These are phyloP conservation scores for Colletotrichum eleusines DNA, from an alignment of 2,329 filamentous ascomycete species.

Conservation along the genomic window DNA sequence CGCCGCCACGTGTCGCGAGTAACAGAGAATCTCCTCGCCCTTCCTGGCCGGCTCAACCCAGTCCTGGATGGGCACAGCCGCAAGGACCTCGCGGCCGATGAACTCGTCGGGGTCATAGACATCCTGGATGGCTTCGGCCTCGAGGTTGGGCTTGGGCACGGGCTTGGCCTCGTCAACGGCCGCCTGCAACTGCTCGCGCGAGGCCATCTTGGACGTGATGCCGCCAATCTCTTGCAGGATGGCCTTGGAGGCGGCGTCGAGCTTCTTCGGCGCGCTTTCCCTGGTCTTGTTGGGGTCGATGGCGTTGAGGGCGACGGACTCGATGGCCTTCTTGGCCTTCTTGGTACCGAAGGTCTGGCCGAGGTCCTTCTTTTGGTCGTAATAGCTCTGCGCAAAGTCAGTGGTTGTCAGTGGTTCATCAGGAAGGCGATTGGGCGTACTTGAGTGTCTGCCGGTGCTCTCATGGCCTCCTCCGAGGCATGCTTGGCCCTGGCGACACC, in stretches of 20 bases:
- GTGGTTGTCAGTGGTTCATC: neutral
- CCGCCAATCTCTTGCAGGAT: conserved; percentile 74
- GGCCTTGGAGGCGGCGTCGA: conserved; percentile 67
- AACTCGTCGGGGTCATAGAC: conserved; percentile 78
- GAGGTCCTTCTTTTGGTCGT: conserved; percentile 75
- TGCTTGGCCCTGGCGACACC: conserved; percentile 69
- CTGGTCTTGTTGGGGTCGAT: conserved; percentile 62
- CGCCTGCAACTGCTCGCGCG: conserved; percentile 73
- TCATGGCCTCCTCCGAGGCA: conserved; percentile 61
- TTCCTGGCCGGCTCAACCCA: conserved; percentile 78
- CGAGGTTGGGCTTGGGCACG: conserved; percentile 76
- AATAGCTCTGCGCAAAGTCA: conserved; percentile 60
- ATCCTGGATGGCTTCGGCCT: conserved; percentile 75
- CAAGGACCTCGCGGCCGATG: conserved; percentile 76
- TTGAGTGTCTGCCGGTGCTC: conserved; percentile 43
- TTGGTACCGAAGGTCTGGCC: conserved; percentile 86
- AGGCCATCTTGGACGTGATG: conserved; percentile 74
- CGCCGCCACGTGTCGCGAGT: conserved; percentile 73
- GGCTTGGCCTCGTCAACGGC: conserved; percentile 77
- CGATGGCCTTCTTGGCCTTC: conserved; percentile 84
- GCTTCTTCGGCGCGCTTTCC: conserved; percentile 56
- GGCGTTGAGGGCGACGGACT: conserved; percentile 76
- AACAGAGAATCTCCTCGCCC: conserved; percentile 67
- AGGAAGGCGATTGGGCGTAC: conserved; percentile 14
- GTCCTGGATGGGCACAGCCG: conserved; percentile 75